Evolutionary conservation across 164 flowering plant genomes (phyloP), one percentile per base, ranked within the genome.

Genomic region (Aristolochia contorta): DNA sequence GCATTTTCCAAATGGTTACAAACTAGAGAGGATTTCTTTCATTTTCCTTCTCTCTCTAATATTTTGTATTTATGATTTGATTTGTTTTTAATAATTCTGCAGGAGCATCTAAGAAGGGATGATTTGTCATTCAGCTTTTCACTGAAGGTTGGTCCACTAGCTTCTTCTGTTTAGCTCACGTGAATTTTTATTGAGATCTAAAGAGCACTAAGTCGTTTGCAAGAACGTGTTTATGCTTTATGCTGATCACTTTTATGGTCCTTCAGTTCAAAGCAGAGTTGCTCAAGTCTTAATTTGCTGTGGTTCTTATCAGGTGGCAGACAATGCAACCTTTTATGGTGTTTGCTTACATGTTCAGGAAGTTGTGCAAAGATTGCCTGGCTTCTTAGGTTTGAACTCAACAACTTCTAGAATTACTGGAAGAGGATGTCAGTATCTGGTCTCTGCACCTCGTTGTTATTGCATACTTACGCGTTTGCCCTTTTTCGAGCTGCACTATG

Each of bases 401-500:
- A 81, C 94, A 48, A 64, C 77, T 66, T 67, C 77, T 51, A 80
- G 55, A 41, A 69, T 84, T 62, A 65, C 82, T 65, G 66, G 75
- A 52, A 70, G 79, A 59, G 47, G 72, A 69, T 75, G 81, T 70
- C 82, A 82, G 30, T 87, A 82, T 79, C 74, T 93, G 78, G 87
- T 86, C 65, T 79, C 96, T 63, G 98, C 98, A 32, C 96, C 94
- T 72, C 94, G 98, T 55, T 93, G 98, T 73, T 93, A 89, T 63
- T 93, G 98, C 66, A 15, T 93, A 65, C 80, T 93, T 41, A 86
- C 98, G 9, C 86, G 83, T 74, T 81, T 85, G 71, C 98, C 98
- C 62, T 90, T 93, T 70, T 93, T 93, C 65, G 91, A 87, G 75
- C 77, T 93, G 61, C 98, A 93, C 74, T 90, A 74, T 71, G 94